Evolutionary conservation across 306 rosid species (phyloP).

Genomic region (Corylus americana): DNA sequence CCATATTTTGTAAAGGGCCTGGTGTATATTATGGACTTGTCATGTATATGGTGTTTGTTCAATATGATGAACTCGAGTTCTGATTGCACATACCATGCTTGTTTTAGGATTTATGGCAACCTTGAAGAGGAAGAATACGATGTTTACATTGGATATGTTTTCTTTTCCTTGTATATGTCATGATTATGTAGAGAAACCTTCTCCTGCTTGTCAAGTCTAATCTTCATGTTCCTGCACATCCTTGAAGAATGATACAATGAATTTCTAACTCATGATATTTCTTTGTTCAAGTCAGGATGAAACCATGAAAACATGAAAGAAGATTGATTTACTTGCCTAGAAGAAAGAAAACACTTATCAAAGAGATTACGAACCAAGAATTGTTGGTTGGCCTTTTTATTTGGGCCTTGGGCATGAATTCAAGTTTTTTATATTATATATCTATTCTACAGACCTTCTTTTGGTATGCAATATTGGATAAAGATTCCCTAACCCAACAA

Average conservation of each 20-base stretch:
- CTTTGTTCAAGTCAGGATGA: background rate
- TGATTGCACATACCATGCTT: background rate
- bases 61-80: background rate
- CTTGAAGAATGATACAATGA: background rate
- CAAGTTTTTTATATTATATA: too few relatives aligned
- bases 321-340: background rate
- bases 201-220: background rate
- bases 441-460: too few relatives aligned
- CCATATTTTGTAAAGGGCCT: background rate
- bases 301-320: background rate
- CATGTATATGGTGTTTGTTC: background rate
- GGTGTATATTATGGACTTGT: background rate
- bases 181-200: background rate
- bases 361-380: background rate
- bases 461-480: too few relatives aligned
- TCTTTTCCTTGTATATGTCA: background rate
- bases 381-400: background rate
- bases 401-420: too few relatives aligned
- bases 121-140: background rate
- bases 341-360: background rate
- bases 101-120: conserved; percentile 8
- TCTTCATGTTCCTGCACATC: background rate
- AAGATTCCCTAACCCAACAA: too few relatives aligned
- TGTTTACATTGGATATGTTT: background rate
- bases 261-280: background rate